Evolutionary conservation across 208 protist genomes (phyloP), one percentile per base, ranked within the genome.

Genomic region (Lotmaria passim): DNA sequence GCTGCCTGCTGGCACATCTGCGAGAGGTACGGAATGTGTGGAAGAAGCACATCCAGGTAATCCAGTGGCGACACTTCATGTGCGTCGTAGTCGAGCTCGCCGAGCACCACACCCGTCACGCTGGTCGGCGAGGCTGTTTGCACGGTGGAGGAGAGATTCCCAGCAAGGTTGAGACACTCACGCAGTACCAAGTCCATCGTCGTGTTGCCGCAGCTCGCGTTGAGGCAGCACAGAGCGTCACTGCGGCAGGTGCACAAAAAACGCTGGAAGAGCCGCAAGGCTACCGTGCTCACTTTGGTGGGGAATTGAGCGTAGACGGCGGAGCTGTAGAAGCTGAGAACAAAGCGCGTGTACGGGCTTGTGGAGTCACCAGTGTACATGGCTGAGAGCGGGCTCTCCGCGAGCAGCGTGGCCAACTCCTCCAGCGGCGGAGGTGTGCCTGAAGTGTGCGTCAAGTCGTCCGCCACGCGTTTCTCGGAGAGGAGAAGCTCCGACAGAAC

Each of bases 51-150:
- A 24, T 77, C 71, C 12, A 73, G 46, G 34, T 59, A 79, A 30
- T 79, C 73, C 11, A 79, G 21, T 38, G 73, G 73, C 12, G 73
- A 73, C 51, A 79, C 73, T 60, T 79, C 73, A n/a, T 74, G 73
- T 12, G 51, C 73, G 53, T 79, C 73, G 47, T 74, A 73, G 66
- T 69, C 31, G 8, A 79, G 53, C 51, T 63, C 66, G 0, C 34
- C 38, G 19, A 73, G 53, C 55, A 79, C 73, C 30, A 58, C 17
- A 3, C 46, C 59, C 7, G 73, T 79, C 53, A 72, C 47, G 52
- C 57, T 44, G 17, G 73, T 55, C 26, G 73, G 58, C 0, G 73
- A 39, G 26, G 44, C 58, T 1, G 65, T 72, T 56, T 73, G 66
- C 51, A 52, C 60, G 28, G 60, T 69, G 41, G 65, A 72, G 17